Percentiles rank a stretch among this genome's conserved stretches.
phyloP scores from a whole-genome alignment of 768 basidiomycete genomes.

The Boletus speciosus region DNA sequence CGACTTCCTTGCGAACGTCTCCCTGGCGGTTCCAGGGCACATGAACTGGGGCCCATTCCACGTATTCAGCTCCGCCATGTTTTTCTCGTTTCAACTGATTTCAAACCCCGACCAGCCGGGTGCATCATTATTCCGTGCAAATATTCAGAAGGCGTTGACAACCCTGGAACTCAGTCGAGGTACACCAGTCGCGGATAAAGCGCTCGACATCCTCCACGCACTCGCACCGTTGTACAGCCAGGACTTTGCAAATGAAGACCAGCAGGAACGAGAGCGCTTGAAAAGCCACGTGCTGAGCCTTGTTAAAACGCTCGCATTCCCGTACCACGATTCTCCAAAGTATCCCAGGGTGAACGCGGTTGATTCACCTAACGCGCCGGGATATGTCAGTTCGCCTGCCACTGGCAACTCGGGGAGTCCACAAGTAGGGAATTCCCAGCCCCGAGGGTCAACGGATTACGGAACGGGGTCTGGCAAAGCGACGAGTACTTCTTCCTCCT shows the following conservation, averaged over 20 bases:
- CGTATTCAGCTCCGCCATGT: slow-evolving; percentile 83
- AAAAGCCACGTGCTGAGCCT: slow-evolving; percentile 59
- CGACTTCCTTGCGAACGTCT: slow-evolving; percentile 67
- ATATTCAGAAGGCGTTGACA: slow-evolving; percentile 64
- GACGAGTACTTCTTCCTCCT: slow-evolving; percentile 21
- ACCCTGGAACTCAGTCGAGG: slow-evolving; percentile 66
- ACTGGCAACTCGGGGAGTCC: slow-evolving; percentile 60
- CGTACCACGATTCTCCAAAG: slow-evolving; percentile 69
- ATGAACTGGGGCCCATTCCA: slow-evolving; percentile 85
- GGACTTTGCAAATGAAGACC: slow-evolving; percentile 50
- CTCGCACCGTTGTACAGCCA: slow-evolving; percentile 71
- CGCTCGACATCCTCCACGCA: slow-evolving; percentile 63
- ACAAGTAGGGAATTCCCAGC: slow-evolving; percentile 23
- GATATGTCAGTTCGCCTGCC: slow-evolving; percentile 49
- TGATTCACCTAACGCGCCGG: slow-evolving; percentile 49
- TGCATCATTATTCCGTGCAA: slow-evolving; percentile 70
- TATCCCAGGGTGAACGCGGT: slow-evolving; percentile 43
- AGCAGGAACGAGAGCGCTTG: slow-evolving; percentile 54
- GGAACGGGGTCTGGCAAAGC: slow-evolving; percentile 19
- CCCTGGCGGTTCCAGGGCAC: slow-evolving; percentile 73
- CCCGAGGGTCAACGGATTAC: slow-evolving; percentile 27
- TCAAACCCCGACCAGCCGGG: slow-evolving; percentile 78
- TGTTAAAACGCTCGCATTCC: slow-evolving; percentile 76
- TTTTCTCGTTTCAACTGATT: slow-evolving; percentile 87
- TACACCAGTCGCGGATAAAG: slow-evolving; percentile 70